Evolutionary conservation across 306 rosid species (phyloP), one percentile per base, ranked within the genome.

Genomic region (Prunus campanulata): DNA sequence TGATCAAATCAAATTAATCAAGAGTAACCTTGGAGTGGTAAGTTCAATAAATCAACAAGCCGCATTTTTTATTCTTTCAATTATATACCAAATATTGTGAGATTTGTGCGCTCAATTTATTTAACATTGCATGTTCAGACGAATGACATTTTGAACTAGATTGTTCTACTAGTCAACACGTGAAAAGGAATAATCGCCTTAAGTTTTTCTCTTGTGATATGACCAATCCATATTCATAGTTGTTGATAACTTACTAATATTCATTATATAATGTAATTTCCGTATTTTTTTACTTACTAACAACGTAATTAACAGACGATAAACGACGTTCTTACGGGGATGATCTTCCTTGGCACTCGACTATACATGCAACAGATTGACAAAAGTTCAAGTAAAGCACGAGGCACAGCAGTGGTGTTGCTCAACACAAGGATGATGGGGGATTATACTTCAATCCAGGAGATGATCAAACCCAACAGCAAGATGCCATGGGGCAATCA

Each of bases 21-120:
- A 87, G 69, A 48, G 79, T 61, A 89, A 80, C 44, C 92, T 89
- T 74, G 81, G 84, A 74, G 89, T 86, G 91, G 93, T 90, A 81
- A 60, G 83, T 61, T 81, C 82, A 29, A 55, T 80, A 39, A 39
- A 39, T 39, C 9, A 39, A 39, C 44, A 39, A 39, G 44, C 44
- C n/a, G n/a, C 44, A 39, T 39, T 6, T 39, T 39, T 39, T 1
- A 39, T 39, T 39, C 18, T 52, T 52, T n/a, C 22, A 6, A 52
- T 52, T n/a, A 18, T 18, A 52, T 15, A 52, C 57, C 57, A 52
- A 6, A 6, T 52, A 39, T 39, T 39, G 22, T 52, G 57, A 15
- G 9, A 52, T 20, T 52, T 52, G 57, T 25, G 24, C 24, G 24
- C 8, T 15, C 16, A 16, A 51, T 16, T 5, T 52, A 20, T 16